Conservation (phyloP, 345 rosid genomes). For the Erodium maritimum region DNA sequence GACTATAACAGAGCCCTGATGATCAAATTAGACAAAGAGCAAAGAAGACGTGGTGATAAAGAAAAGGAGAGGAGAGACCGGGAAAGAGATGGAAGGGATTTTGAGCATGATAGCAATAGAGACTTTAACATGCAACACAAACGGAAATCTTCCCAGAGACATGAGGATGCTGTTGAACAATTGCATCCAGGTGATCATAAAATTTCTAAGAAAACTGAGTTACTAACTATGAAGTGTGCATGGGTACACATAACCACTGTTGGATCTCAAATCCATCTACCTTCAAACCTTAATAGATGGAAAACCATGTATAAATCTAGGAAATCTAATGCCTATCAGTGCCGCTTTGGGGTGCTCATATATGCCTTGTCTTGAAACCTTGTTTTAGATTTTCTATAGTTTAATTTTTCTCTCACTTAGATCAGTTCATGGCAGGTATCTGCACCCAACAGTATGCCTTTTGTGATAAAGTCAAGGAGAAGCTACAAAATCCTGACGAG, state of each 20-base stretch:
- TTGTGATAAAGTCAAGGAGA: slow-evolving; percentile 76
- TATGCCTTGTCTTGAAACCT: neutral
- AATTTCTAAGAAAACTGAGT: slow-evolving; percentile 51
- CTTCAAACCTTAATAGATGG: neutral
- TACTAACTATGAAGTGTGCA: neutral
- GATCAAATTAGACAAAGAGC: slow-evolving; percentile 56
- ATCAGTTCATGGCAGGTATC: slow-evolving; percentile 36
- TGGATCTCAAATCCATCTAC: neutral
- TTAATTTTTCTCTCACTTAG: neutral
- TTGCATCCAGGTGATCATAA: slow-evolving; percentile 58
- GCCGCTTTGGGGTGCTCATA: neutral
- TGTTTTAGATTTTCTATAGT: neutral
- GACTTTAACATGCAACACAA: slow-evolving; percentile 51
- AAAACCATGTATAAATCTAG: neutral
- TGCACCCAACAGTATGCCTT: slow-evolving; percentile 63
- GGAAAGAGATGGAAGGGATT: slow-evolving; percentile 41
- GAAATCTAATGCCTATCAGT: neutral
- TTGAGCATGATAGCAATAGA: slow-evolving; percentile 48
- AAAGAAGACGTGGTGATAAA: slow-evolving; percentile 51
- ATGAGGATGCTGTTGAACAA: slow-evolving; percentile 40
- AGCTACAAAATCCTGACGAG: slow-evolving; percentile 45
- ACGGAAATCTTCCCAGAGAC: slow-evolving; percentile 25
- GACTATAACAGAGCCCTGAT: slow-evolving; percentile 45
- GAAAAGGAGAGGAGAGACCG: slow-evolving; percentile 54
- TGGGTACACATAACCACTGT: neutral